phyloP scores from a whole-genome alignment of 1,139 yeast species.

The Magnusiomyces tetraspermus region DNA sequence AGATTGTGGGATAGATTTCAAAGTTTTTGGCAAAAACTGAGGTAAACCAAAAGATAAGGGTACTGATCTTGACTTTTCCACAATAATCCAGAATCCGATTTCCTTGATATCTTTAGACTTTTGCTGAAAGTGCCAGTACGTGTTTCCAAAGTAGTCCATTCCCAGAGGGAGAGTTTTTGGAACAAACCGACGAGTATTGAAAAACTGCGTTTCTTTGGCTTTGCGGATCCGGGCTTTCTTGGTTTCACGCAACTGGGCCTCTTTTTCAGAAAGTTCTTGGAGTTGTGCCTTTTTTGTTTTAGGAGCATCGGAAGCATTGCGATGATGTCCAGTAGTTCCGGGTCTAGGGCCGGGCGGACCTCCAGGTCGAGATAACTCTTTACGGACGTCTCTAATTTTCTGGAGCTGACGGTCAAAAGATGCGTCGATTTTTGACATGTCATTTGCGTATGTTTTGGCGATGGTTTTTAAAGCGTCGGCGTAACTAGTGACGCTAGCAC shows the following conservation, averaged over 20 bases:
- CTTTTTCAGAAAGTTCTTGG: conserved; percentile 17
- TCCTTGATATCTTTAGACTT: conserved; percentile 22
- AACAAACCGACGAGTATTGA: conserved; percentile 24
- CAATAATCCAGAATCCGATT: conserved; percentile 14
- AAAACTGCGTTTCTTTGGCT: conserved; percentile 24
- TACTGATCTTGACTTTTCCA: conserved; percentile 10
- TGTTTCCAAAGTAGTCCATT: conserved; percentile 29
- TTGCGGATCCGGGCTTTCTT: conserved; percentile 21
- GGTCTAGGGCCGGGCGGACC: conserved; percentile 5
- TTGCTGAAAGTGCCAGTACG: conserved; percentile 34
- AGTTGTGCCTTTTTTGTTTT: conserved; percentile 18
- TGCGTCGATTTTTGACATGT: conserved; percentile 10
- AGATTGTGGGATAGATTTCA: background rate
- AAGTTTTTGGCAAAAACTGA: background rate
- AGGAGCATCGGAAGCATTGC: conserved; percentile 5
- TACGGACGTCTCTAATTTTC: conserved; percentile 9
- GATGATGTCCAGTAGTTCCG: conserved; percentile 7
- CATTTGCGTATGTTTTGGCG: conserved; percentile 1
- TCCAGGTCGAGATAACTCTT: conserved; percentile 1
- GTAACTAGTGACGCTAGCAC: conserved; percentile 6
- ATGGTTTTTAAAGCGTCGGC: conserved; percentile 1
- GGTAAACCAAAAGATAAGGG: conserved; percentile 8
- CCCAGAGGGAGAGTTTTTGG: conserved; percentile 31
- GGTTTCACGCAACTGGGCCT: conserved; percentile 21
- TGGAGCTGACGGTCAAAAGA: conserved; percentile 9